Evolutionary conservation across 202 grass and related monocot species (phyloP), one percentile per base, ranked within the genome.

Genomic region (Elaeis oleifera): DNA sequence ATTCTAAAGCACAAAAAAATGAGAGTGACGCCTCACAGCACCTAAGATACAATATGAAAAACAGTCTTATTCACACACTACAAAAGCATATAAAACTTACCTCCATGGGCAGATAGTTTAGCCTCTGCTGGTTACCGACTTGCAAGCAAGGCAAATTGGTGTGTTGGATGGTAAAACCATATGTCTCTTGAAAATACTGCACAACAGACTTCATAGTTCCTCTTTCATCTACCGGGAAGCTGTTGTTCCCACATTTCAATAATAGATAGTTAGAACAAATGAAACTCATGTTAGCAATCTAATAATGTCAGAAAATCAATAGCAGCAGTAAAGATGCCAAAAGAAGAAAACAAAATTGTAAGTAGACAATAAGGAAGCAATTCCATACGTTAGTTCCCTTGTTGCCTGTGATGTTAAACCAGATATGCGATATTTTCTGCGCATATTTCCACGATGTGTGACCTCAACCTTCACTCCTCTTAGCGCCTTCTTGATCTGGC

Each of bases 81-180:
- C 0, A 21, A 56, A 22, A 68, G 50, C 3, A 56, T 5, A 22
- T 16, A 6, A 44, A 39, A 39, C 76, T 79, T 71, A 86, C 92
- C 86, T 96, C 90, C 90, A 96, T 87, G 58, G 90, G 90, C 50
- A 96, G 70, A 67, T 90, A 96, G 76, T 96, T 96, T 51, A 84
- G 78, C 64, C 84, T 83, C 60, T 88, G 81, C 73, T 85, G 80
- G 49, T 80, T 96, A 27, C 90, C 86, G 5, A 96, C 90, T 76
- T 90, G 81, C 0, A 96, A 76, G 54, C 90, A 96, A 21, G 90
- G 90, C 7, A 96, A 80, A 66, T 88, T 80, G 28, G 76, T 90
- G 60, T 96, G 90, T 61, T 96, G 80, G 58, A 96, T 88, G 18
- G 75, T 70, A 69, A 90, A 90, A 21, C 83, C 86, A 83, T 96